A percentile compares a stretch with the other conserved stretches of the same genome.
phyloP scores from a whole-genome alignment of 1,139 yeast species.

The Geotrichum phurueaensis region DNA sequence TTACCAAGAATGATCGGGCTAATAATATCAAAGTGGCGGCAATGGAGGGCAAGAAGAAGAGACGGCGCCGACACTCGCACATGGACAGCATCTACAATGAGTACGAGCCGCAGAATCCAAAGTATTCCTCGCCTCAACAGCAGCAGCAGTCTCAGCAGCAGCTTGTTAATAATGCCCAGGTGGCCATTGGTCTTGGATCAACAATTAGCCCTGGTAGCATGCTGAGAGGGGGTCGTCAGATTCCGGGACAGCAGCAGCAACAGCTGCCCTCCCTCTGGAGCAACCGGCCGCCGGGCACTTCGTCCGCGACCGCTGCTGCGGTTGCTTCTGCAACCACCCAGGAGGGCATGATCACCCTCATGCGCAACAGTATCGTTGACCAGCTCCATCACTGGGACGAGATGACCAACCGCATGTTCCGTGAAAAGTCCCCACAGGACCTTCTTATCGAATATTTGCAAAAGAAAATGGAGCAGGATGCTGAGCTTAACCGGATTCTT shows the following conservation, averaged over 20 bases:
- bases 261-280: too few relatives aligned
- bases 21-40: not conserved
- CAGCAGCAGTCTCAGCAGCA: not conserved
- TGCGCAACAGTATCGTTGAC: constrained; percentile 8
- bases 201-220: not conserved
- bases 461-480: constrained; percentile 15
- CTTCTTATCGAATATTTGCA: constrained; percentile 12
- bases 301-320: too few relatives aligned
- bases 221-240: not conserved
- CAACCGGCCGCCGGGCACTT: too few relatives aligned
- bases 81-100: constrained; percentile 17
- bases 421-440: constrained; percentile 15
- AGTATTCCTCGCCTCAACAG: not conserved
- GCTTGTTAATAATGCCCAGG: not conserved
- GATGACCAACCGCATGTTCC: constrained; percentile 5
- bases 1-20: not conserved
- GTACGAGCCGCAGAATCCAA: not conserved
- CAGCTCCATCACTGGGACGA: constrained; percentile 13
- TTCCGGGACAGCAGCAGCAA: too few relatives aligned
- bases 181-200: not conserved
- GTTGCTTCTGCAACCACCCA: not conserved
- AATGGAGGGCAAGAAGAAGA: constrained; percentile 6
- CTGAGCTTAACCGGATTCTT: constrained; percentile 10
- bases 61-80: constrained; percentile 17
- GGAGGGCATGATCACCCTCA: not conserved